Evolutionary conservation across 179 eudicot species (phyloP), one percentile per base, ranked within the genome.

Genomic region (Silene coronaria): DNA sequence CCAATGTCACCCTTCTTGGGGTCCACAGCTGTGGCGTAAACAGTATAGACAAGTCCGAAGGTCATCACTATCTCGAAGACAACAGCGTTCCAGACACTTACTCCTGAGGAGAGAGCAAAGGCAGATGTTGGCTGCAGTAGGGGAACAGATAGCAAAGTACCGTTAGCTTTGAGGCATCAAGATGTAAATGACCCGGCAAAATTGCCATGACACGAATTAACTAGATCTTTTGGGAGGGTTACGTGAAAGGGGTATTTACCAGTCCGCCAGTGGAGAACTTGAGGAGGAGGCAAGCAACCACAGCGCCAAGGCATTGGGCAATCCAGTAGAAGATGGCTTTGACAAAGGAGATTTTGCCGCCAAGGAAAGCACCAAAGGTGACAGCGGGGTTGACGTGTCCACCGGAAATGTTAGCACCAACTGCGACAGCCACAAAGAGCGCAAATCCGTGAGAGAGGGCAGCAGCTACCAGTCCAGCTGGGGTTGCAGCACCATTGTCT

Each of bases 311-410:
- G 67, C 83, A 86, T 74, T 89, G 93, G 24, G 93, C 91, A 67
- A 89, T 80, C 93, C 93, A 89, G 80, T 89, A 89, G 60, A 88
- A 74, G 60, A 86, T 62, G 59, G 80, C 85, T 76, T 85, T 83
- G 11, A 69, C 45, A 74, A 89, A 77, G 27, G 89, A 84, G 68
- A 89, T 86, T 73, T 88, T 85, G 7, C 91, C 91, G 1, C 93
- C 93, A 55, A 89, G 55, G 70, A 89, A 85, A 14, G 87, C 87
- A 0, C 93, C 93, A 48, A 89, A 86, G 5, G 93, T 89, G 65
- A 89, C 93, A 0, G 93, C 91, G 0, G 93, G 93, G 87, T 89
- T 89, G 3, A 89, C 93, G 58, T 89, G 93, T 19, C 93, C 93
- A 73, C 93, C 93, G 0, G 91, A 89, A 72, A 89, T 88, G 87